Evolutionary conservation across 2,329 filamentous ascomycete genomes (phyloP).

Genomic region (Teratosphaeria zuluensis): DNA sequence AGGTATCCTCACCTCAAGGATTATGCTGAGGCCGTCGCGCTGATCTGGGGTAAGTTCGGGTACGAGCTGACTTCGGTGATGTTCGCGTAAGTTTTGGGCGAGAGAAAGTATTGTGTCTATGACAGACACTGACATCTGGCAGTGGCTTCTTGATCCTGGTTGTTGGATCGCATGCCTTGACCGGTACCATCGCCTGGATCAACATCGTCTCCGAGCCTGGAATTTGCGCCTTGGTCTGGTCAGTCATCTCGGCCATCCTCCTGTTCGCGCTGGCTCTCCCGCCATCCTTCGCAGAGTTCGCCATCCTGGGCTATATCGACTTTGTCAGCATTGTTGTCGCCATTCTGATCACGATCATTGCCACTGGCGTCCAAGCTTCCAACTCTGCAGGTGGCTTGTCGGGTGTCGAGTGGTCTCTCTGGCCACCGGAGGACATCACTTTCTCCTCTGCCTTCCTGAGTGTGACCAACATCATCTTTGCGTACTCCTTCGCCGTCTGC

Average conservation of each 20-base stretch:
- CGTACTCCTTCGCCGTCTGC: constrained; percentile 45
- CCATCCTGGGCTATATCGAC: constrained; percentile 28
- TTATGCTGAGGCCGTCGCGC: constrained; percentile 35
- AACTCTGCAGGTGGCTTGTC: constrained; percentile 20
- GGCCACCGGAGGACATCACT: constrained; percentile 25
- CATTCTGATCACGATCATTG: constrained; percentile 27
- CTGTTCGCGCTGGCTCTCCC: constrained; percentile 27
- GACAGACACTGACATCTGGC: constrained; percentile 9
- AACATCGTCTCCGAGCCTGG: constrained; percentile 28
- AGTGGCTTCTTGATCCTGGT: constrained; percentile 31
- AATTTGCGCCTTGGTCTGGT: constrained; percentile 35
- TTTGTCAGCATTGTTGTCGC: constrained; percentile 27
- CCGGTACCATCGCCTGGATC: constrained; percentile 37
- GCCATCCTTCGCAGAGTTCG: constrained; percentile 28
- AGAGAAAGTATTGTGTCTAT: neutral
- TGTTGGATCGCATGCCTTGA: constrained; percentile 35
- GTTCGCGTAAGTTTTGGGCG: constrained; percentile 20
- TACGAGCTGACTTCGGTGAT: constrained; percentile 35
- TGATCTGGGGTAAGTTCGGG: constrained; percentile 34
- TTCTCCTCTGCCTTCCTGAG: constrained; percentile 53
- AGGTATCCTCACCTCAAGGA: constrained; percentile 35
- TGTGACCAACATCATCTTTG: constrained; percentile 63
- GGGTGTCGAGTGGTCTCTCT: constrained; percentile 25
- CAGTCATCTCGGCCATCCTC: constrained; percentile 33
- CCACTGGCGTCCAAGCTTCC: constrained; percentile 23